Evolutionary conservation across 2,329 filamentous ascomycete species (phyloP).

Genomic region (Ampelomyces quisqualis): DNA sequence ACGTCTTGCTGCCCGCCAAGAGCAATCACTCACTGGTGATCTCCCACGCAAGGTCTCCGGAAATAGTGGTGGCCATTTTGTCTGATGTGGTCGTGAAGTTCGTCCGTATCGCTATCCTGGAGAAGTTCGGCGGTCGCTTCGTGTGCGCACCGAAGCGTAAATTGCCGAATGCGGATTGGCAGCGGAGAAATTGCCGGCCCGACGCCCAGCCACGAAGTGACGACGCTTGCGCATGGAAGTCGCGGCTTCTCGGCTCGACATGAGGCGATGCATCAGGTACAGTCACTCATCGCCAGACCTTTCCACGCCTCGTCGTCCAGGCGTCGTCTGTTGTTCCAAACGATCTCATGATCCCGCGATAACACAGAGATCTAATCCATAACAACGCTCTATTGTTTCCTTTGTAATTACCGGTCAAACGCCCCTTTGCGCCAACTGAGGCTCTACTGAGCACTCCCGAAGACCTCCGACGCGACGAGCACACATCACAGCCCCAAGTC

Average conservation of each 20-base stretch:
- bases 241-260: neutral
- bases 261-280: slow-evolving; percentile 2
- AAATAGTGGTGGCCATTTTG: slow-evolving; percentile 63
- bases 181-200: slow-evolving; percentile 25
- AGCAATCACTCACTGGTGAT: slow-evolving; percentile 74
- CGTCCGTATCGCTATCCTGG: slow-evolving; percentile 25
- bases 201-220: slow-evolving; percentile 8
- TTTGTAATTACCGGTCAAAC: slow-evolving; percentile 11
- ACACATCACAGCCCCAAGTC: slow-evolving; percentile 3
- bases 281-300: slow-evolving; percentile 2
- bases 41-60: slow-evolving; percentile 92
- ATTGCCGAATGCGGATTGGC: slow-evolving; percentile 23
- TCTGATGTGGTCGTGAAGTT: slow-evolving; percentile 33
- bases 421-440: slow-evolving; percentile 8
- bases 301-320: neutral
- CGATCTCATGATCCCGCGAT: slow-evolving; percentile 7
- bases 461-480: slow-evolving; percentile 16
- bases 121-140: slow-evolving; percentile 30
- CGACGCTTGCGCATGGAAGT: slow-evolving; percentile 2
- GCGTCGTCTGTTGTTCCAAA: neutral
- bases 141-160: slow-evolving; percentile 28
- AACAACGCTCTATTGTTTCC: slow-evolving; percentile 9
- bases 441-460: slow-evolving; percentile 16
- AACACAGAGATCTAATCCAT: slow-evolving; percentile 6
- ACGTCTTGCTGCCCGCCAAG: neutral